Base-by-base conservation (phyloP, 2,329 filamentous ascomycete genomes). In the Monosporascus sp. region DNA sequence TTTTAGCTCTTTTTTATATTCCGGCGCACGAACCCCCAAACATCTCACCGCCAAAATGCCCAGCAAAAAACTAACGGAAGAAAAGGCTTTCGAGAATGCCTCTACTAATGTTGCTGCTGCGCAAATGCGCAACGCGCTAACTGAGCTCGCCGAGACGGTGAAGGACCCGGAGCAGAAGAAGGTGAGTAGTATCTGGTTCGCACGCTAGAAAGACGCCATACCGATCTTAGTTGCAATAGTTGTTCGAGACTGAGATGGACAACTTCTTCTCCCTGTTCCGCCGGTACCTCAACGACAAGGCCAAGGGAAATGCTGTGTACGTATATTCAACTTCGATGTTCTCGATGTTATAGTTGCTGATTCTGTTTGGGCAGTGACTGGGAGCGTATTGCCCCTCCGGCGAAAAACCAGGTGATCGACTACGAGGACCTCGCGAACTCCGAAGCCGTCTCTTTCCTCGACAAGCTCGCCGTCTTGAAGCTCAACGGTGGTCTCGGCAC, bases 181-280 rank as follows among this genome's bases (percentile, higher is more conserved):
- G 88, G 91, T 92, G 78, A 66, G 76, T 63, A 51, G 24, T 17
- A 26, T 9, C 16, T 37, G 2, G n/a, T 34, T 14, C 31, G 5
- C n/a, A 9, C 17, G 45, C 41, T 40, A 7, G 6, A 55, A 56
- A 40, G 22, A 6, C 47, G 31, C 20, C 24, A 34, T 19, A 26
- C 50, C 56, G 67, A 55, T 66, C 56, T 43, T 14, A 3, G 27
- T 34, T 17, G 3, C 40, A 48, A 64, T 63, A 90, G 90, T 85
- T 95, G 62, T 97, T 97, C 74, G 93, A 97, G 79, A 95, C 92
- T 5, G 93, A 99, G 78, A 97, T 97, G 92, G 94, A 99, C 84
- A 99, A 99, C 86, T 99, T 99, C 83, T 99, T 99, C 72, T 88
- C 91, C 57, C 88, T 99, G 58, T 99, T 99, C 87, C 89, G 94